Conservation (phyloP, 1,139 yeast species). For the Pichia sp. region DNA sequence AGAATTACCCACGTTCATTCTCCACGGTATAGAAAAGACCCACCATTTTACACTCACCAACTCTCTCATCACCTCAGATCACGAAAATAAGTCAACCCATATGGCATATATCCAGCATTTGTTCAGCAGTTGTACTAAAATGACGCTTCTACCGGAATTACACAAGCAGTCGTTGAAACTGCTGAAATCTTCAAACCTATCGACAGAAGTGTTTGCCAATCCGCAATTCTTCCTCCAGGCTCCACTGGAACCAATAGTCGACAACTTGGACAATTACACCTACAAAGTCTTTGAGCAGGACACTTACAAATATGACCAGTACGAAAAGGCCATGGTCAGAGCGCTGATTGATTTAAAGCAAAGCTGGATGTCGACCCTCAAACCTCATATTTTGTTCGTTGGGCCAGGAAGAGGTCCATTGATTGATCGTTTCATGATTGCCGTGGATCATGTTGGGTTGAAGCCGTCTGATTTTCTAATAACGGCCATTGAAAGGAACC, state of each 20-base stretch:
- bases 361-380: not conserved
- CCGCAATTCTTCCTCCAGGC: slow-evolving; percentile 21
- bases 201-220: not conserved
- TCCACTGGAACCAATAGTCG: slow-evolving; percentile 67
- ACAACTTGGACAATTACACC: slow-evolving; percentile 46
- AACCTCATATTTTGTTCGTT: slow-evolving; percentile 43
- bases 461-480: slow-evolving; percentile 28
- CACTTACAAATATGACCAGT: slow-evolving; percentile 53
- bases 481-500: slow-evolving; percentile 65
- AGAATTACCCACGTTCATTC: slow-evolving; percentile 26
- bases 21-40: slow-evolving; percentile 31
- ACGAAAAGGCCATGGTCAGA: slow-evolving; percentile 53
- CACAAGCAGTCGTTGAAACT: not conserved
- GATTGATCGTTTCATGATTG: slow-evolving; percentile 43
- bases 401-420: slow-evolving; percentile 90
- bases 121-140: slow-evolving; percentile 10
- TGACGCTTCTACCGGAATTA: slow-evolving; percentile 5
- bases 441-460: slow-evolving; percentile 28
- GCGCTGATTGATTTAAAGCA: slow-evolving; percentile 40
- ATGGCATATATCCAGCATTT: slow-evolving; percentile 34
- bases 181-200: not conserved
- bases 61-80: not conserved
- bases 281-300: slow-evolving; percentile 70
- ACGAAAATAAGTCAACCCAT: slow-evolving; percentile 30
- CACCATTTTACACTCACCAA: too few species aligned